Evolutionary conservation across 305 asterid genomes (phyloP).

Genomic region (Fraxinus velutina): DNA sequence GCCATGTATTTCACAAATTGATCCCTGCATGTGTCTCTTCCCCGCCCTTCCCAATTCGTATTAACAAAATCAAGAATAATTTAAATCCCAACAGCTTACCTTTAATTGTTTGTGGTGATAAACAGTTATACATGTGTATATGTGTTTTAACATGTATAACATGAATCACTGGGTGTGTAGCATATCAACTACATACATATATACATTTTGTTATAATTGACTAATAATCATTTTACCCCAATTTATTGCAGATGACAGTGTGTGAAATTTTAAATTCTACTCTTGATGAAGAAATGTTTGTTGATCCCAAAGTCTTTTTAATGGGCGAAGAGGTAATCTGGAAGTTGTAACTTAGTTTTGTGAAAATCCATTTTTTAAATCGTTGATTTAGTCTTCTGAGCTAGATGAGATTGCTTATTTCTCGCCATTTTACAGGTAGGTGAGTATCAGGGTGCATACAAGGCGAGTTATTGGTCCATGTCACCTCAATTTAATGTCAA

Average conservation of each 20-base stretch:
- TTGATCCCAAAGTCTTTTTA: constrained; percentile 37
- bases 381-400: too few species aligned
- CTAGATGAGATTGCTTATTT: too few species aligned
- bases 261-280: constrained; percentile 43
- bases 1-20: too few species aligned
- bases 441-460: constrained; percentile 52
- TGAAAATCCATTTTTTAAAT: background rate
- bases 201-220: background rate
- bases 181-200: background rate
- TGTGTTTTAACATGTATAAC: background rate
- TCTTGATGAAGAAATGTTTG: constrained; percentile 51
- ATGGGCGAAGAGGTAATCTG: constrained; percentile 47
- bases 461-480: constrained; percentile 27
- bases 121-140: background rate
- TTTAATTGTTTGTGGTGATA: too few species aligned
- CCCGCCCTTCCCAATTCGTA: too few species aligned
- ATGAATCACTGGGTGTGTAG: background rate
- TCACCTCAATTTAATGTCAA: background rate
- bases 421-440: constrained; percentile 30
- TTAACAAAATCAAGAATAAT: too few species aligned
- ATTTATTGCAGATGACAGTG: constrained; percentile 29
- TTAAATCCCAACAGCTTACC: too few species aligned
- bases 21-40: too few species aligned
- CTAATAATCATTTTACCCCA: background rate
- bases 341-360: background rate